Conservation (phyloP, 192 early-diverging fungal genomes). For the Rhizoclosmatium globosum region DNA sequence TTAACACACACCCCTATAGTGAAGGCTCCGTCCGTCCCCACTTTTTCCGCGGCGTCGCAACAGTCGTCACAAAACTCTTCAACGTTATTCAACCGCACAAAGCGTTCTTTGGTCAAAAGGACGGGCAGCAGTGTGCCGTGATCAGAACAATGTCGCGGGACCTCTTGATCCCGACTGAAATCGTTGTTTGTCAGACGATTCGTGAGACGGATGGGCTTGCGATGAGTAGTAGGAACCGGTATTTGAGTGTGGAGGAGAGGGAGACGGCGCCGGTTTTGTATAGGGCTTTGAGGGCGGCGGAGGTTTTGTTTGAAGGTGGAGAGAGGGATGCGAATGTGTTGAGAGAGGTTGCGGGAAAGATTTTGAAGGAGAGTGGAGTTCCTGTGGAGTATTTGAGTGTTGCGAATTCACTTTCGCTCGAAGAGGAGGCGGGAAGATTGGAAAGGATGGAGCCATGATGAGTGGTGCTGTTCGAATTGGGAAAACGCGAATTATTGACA, state of each 20-base stretch:
- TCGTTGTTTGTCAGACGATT: constrained; percentile 77
- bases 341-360: constrained; percentile 51
- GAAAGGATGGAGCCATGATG: constrained; percentile 71
- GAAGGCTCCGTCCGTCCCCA: constrained; percentile 92
- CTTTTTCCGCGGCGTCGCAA: constrained; percentile 97
- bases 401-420: constrained; percentile 72
- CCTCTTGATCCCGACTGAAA: constrained; percentile 77
- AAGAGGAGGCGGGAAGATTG: constrained; percentile 63
- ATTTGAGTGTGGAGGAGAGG: constrained; percentile 78
- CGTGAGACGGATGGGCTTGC: constrained; percentile 88
- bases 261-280: constrained; percentile 76
- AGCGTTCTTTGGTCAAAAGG: constrained; percentile 97
- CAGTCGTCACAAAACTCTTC: constrained; percentile 93
- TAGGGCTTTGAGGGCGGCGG: constrained; percentile 67
- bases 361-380: constrained; percentile 58
- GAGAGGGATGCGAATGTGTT: constrained; percentile 46
- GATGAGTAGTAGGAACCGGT: constrained; percentile 89
- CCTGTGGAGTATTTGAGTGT: constrained; percentile 89
- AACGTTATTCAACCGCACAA: constrained; percentile 84
- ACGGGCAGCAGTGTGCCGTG: constrained; percentile 81
- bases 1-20: constrained; percentile 12
- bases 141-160: constrained; percentile 83
- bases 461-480: constrained; percentile 88
- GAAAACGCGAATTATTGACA: constrained; percentile 92
- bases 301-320: constrained; percentile 52